phyloP scores from a whole-genome alignment of 1,284 basidiomycete species.

The Papiliotrema terrestris region DNA sequence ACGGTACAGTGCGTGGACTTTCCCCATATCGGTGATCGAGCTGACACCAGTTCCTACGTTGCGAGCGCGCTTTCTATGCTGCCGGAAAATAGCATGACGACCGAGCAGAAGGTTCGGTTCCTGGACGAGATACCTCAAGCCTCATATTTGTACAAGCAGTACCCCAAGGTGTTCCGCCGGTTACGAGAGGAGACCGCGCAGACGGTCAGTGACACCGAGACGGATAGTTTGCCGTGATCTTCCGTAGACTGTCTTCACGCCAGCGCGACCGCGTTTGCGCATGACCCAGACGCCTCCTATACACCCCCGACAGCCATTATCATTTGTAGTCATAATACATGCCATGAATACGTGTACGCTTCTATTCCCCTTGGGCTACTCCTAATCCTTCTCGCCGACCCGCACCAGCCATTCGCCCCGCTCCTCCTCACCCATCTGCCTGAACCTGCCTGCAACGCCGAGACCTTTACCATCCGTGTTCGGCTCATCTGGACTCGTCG shows the following conservation, averaged over 20 bases:
- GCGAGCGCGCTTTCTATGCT: slow-evolving; percentile 1
- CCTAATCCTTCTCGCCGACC: slow-evolving; percentile 87
- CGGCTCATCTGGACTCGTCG: slow-evolving; percentile 41
- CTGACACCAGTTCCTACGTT: slow-evolving; percentile 1
- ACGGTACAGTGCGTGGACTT: slow-evolving; percentile 22
- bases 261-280: not conserved
- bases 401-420: slow-evolving; percentile 80
- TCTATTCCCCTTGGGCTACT: not conserved
- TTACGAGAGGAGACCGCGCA: too few species aligned
- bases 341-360: not conserved
- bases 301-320: too few species aligned
- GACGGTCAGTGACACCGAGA: too few species aligned
- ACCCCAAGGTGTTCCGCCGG: too few species aligned
- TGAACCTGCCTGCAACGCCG: slow-evolving; percentile 63
- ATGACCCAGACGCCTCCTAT: too few species aligned
- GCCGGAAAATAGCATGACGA: slow-evolving; percentile 1
- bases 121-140: not conserved
- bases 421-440: slow-evolving; percentile 77
- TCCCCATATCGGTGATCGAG: not conserved
- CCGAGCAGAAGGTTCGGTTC: slow-evolving; percentile 6
- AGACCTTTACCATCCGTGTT: slow-evolving; percentile 20
- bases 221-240: not conserved
- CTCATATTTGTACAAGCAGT: not conserved
- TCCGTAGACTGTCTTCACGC: not conserved
- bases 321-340: not conserved